Percentiles rank a stretch among this genome's conserved stretches.
Conservation (phyloP, 352 stramenopile genomes). For the Achlya hypogyna region DNA sequence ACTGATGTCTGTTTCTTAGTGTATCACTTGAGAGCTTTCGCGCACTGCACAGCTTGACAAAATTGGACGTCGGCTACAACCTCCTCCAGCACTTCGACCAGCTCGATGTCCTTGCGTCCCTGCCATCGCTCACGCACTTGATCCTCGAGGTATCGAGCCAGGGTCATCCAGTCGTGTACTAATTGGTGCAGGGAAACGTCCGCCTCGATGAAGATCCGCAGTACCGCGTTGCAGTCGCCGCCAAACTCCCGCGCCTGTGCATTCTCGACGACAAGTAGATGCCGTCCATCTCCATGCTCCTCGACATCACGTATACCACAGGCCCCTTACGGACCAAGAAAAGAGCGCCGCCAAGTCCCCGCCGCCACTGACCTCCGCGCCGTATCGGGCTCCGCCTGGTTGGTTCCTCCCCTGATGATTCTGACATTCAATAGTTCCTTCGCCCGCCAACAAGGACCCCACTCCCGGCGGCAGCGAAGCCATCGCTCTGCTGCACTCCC, state of each 20-base stretch:
- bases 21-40: conserved; percentile 31
- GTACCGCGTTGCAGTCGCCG: conserved; percentile 45
- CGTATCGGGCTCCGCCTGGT: no score
- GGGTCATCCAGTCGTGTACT: not conserved
- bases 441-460: no score
- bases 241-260: conserved; percentile 44
- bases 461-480: no score
- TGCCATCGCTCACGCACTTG: conserved; percentile 34
- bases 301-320: not conserved
- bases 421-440: no score
- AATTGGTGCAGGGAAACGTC: conserved; percentile 35
- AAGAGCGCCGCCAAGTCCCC: no score
- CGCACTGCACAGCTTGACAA: conserved; percentile 27
- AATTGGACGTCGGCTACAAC: conserved; percentile 39
- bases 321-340: not conserved
- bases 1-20: not conserved
- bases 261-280: conserved; percentile 33
- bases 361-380: no score
- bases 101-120: conserved; percentile 39
- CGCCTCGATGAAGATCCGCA: conserved; percentile 26
- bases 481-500: not conserved
- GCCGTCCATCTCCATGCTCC: not conserved
- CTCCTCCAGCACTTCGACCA: conserved; percentile 43
- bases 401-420: no score
- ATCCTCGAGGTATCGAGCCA: conserved; percentile 26